Evolutionary conservation across 768 basidiomycete genomes (phyloP).

Genomic region (Lentinula lateritia): DNA sequence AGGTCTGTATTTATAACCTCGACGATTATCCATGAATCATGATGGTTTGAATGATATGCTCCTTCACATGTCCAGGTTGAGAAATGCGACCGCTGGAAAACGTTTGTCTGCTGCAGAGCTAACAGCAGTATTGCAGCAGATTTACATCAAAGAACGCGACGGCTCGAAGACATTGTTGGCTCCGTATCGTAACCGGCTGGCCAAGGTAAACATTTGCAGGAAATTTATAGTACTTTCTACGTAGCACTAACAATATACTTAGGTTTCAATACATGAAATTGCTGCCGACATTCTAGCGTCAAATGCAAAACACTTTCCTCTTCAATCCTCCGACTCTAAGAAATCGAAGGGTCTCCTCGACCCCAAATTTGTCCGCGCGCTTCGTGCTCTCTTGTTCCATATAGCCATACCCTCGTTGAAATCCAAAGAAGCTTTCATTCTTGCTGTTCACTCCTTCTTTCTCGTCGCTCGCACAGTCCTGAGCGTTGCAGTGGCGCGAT

Average conservation of each 20-base stretch:
- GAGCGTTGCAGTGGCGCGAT: constrained; percentile 79
- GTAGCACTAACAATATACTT: neutral
- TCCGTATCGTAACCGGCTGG: constrained; percentile 56
- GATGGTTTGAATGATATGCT: no score
- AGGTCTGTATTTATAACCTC: constrained; percentile 5
- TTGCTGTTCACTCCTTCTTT: constrained; percentile 78
- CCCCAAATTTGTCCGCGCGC: constrained; percentile 62
- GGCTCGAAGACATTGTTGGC: constrained; percentile 63
- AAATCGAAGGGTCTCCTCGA: constrained; percentile 63
- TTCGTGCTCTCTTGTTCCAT: constrained; percentile 64
- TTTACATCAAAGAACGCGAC: constrained; percentile 55
- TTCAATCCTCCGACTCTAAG: constrained; percentile 30
- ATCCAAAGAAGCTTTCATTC: constrained; percentile 68
- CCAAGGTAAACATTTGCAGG: constrained; percentile 25
- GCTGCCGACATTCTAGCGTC: constrained; percentile 27
- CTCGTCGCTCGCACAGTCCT: constrained; percentile 82
- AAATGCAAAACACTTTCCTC: constrained; percentile 60
- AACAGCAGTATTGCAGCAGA: constrained; percentile 45
- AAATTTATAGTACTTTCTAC: no score
- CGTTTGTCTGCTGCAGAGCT: constrained; percentile 36
- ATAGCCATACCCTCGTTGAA: constrained; percentile 61
- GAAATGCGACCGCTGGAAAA: constrained; percentile 19
- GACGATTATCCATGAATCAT: neutral
- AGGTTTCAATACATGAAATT: constrained; percentile 30
- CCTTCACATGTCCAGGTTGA: constrained; percentile 11